Percentiles rank a stretch among this genome's conserved stretches.
phyloP scores from a whole-genome alignment of 345 rosid species.

The Populus deltoides region DNA sequence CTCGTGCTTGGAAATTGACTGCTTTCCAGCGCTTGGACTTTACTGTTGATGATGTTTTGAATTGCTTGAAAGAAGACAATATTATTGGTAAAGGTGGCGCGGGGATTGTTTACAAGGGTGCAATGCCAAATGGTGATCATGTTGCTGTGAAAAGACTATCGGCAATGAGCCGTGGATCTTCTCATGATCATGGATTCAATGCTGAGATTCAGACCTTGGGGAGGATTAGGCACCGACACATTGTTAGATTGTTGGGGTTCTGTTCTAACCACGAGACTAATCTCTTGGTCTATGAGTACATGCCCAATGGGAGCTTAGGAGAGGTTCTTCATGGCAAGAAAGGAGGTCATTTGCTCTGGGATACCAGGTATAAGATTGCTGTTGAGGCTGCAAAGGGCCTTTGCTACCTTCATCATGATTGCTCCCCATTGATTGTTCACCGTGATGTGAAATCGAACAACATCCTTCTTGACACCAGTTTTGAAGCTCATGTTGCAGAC shows the following conservation, averaged over 20 bases:
- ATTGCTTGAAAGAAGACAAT: slow-evolving; percentile 82
- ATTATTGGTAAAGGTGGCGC: slow-evolving; percentile 95
- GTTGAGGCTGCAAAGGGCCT: slow-evolving; percentile 87
- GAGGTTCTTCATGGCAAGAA: slow-evolving; percentile 89
- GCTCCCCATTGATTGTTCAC: slow-evolving; percentile 83
- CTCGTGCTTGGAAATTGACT: slow-evolving; percentile 88
- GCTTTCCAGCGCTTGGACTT: slow-evolving; percentile 95
- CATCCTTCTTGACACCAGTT: slow-evolving; percentile 72
- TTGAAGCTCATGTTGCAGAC: slow-evolving; percentile 93
- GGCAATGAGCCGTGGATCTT: slow-evolving; percentile 75
- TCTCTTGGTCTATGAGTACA: slow-evolving; percentile 80
- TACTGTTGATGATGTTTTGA: slow-evolving; percentile 75
- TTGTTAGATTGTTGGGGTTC: slow-evolving; percentile 75
- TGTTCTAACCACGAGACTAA: slow-evolving; percentile 92
- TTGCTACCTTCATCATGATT: slow-evolving; percentile 86
- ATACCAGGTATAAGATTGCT: slow-evolving; percentile 76
- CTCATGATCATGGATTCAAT: slow-evolving; percentile 94
- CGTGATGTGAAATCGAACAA: slow-evolving; percentile 87
- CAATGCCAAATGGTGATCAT: slow-evolving; percentile 69
- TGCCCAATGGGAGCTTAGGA: slow-evolving; percentile 91
- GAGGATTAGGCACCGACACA: slow-evolving; percentile 79
- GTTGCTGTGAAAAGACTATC: slow-evolving; percentile 86
- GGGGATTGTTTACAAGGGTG: slow-evolving; percentile 80
- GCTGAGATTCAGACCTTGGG: slow-evolving; percentile 95
- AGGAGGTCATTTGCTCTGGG: slow-evolving; percentile 92